phyloP scores from a whole-genome alignment of 352 stramenopile species.

The Pythium utonaiense region DNA sequence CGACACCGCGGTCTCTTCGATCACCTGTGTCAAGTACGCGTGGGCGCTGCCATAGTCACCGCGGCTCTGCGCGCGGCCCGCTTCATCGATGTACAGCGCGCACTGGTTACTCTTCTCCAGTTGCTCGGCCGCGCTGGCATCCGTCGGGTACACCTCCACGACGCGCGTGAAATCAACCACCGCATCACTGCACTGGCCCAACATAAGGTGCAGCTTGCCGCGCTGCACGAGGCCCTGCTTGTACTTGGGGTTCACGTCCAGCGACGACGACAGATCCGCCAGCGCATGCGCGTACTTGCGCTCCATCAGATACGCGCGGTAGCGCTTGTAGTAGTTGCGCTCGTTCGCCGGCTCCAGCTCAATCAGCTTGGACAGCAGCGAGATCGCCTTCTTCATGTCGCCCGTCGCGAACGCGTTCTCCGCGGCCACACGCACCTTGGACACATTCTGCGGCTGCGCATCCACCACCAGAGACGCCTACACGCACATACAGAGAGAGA shows the following conservation, averaged over 20 bases:
- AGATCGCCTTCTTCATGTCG: constrained; percentile 80
- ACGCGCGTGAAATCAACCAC: constrained; percentile 52
- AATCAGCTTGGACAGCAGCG: constrained; percentile 76
- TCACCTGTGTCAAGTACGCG: constrained; percentile 58
- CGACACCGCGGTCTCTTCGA: constrained; percentile 68
- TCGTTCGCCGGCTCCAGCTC: constrained; percentile 76
- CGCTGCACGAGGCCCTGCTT: constrained; percentile 75
- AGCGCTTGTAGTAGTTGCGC: constrained; percentile 84
- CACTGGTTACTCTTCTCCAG: constrained; percentile 65
- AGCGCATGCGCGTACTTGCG: constrained; percentile 76
- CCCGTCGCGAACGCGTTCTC: constrained; percentile 78
- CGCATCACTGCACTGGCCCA: constrained; percentile 63
- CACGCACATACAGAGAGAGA: constrained; percentile 3
- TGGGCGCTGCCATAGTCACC: constrained; percentile 66
- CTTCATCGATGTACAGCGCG: constrained; percentile 57
- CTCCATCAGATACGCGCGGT: constrained; percentile 76
- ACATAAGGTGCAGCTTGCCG: constrained; percentile 76
- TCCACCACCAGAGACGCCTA: constrained; percentile 3
- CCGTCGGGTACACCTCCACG: constrained; percentile 66
- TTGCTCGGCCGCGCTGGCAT: constrained; percentile 42
- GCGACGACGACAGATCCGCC: constrained; percentile 61
- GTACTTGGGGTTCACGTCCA: constrained; percentile 74
- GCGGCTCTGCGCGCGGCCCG: constrained; percentile 56
- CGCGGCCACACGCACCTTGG: constrained; percentile 64
- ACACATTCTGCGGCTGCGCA: constrained; percentile 34